Evolutionary conservation across 441 rosid genomes (phyloP), one percentile per base, ranked within the genome.

Genomic region (Iberis amara): DNA sequence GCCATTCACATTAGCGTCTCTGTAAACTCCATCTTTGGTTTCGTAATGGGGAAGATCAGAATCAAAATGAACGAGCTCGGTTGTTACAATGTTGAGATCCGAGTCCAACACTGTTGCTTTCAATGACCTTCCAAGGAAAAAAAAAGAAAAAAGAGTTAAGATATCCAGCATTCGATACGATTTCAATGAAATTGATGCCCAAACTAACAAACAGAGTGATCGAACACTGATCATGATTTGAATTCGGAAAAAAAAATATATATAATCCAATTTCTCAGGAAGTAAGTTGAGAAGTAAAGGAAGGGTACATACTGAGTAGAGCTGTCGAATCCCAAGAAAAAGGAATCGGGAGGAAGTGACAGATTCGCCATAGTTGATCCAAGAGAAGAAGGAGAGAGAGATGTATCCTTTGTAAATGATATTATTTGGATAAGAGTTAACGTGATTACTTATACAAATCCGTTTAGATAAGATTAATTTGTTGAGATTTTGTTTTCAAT

Each of bases 71-170:
- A 90, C 70, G 5, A 76, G 65, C 76, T 87, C 86, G 5, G 83
- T 73, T 35, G 66, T 63, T 10, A 82, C 77, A 39, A 75, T 67
- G 60, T 78, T 83, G 55, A 90, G 85, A 61, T 68, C 59, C 55
- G 83, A 78, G 52, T 87, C 82, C 69, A 90, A 58, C 46, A 85
- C 90, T 3, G 92, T 87, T 38, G 92, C 95, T 77, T 90, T 90
- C 86, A 87, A 71, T 8, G 98, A 90, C 89, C 97, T 31, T 6
- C 7, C 9, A 31, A 31, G 3, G 35, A 31, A 31, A 7, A 7
- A 31, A 8, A 6, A 31, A 31, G 35, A 7, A 28, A 6, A 7
- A 4, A 7, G 32, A 28, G 32, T 18, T 18, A 18, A 18, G 21
- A 18, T 18, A 18, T 18, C 21, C 21, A 18, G 21, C 21, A 18